These are phyloP conservation scores for Ophioceras dolichostomum DNA, from an alignment of 2,329 filamentous ascomycete species.

Conservation along the genomic window DNA sequence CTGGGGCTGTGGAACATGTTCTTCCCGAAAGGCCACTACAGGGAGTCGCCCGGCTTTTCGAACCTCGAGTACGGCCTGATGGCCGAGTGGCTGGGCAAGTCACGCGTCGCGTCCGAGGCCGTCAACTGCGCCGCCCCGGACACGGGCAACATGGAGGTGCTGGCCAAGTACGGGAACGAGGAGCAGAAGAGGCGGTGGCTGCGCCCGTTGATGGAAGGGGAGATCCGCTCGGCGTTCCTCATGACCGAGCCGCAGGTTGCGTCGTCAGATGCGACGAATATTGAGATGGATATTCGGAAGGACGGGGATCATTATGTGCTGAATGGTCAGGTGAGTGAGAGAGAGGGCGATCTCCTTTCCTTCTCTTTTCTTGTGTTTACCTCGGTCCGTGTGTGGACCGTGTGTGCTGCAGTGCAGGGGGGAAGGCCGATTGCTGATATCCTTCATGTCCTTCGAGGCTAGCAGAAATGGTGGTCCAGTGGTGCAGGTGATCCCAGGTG, in stretches of 20 bases:
- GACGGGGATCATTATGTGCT: slow-evolving; percentile 85
- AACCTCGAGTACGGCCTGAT: slow-evolving; percentile 97
- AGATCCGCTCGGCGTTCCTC: slow-evolving; percentile 81
- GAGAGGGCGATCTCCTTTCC: no score
- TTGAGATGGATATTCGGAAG: slow-evolving; percentile 66
- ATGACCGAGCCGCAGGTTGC: slow-evolving; percentile 91
- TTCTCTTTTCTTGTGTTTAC: neutral
- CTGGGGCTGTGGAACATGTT: slow-evolving; percentile 98
- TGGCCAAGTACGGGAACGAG: slow-evolving; percentile 83
- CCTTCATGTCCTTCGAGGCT: no score
- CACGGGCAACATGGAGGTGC: slow-evolving; percentile 91
- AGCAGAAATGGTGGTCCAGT: slow-evolving; percentile 99
- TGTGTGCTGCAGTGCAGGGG: slow-evolving; percentile 1
- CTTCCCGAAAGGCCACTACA: slow-evolving; percentile 87
- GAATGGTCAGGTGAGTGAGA: slow-evolving; percentile 61
- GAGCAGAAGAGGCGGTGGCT: slow-evolving; percentile 79
- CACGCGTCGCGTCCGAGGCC: slow-evolving; percentile 68
- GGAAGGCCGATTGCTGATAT: neutral
- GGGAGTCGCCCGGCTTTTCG: slow-evolving; percentile 84
- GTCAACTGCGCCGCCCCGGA: slow-evolving; percentile 86
- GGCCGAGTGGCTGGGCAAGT: slow-evolving; percentile 91
- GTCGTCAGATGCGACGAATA: slow-evolving; percentile 87
- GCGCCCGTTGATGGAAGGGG: slow-evolving; percentile 65
- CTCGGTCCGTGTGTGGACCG: neutral
- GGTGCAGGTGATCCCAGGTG: slow-evolving; percentile 89